phyloP scores from a whole-genome alignment of 2,329 filamentous ascomycete species.

The Ophiostoma perfectum region DNA sequence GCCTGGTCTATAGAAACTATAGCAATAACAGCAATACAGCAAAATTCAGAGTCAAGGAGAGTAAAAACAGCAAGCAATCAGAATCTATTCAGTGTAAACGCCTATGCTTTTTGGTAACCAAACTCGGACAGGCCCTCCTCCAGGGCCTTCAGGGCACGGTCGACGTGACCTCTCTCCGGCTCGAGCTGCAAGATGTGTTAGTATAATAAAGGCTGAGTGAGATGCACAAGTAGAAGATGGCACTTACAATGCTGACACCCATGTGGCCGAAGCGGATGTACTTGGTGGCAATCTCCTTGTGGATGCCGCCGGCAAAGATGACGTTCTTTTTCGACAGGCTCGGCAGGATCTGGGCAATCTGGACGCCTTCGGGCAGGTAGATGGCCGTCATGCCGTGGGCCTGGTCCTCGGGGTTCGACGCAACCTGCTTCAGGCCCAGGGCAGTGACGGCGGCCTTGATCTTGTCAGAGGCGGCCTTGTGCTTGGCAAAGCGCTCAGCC shows the following conservation, averaged over 20 bases:
- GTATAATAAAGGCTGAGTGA: not conserved
- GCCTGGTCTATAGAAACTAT: too few species aligned
- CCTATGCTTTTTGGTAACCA: slow-evolving; percentile 52
- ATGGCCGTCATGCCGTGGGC: slow-evolving; percentile 98
- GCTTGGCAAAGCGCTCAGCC: slow-evolving; percentile 74
- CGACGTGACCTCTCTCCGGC: slow-evolving; percentile 70
- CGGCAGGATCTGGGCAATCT: slow-evolving; percentile 76
- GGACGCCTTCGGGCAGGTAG: slow-evolving; percentile 80
- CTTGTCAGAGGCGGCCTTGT: slow-evolving; percentile 72
- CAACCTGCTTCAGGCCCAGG: slow-evolving; percentile 77
- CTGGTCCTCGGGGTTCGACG: slow-evolving; percentile 79
- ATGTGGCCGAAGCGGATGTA: slow-evolving; percentile 98
- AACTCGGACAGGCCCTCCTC: slow-evolving; percentile 69
- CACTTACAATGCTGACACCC: slow-evolving; percentile 78
- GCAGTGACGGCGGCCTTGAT: slow-evolving; percentile 79
- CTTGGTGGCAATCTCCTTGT: slow-evolving; percentile 89
- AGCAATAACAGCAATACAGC: not conserved
- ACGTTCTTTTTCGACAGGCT: slow-evolving; percentile 81
- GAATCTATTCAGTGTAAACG: not conserved
- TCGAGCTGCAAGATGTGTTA: slow-evolving; percentile 51
- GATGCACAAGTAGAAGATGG: not conserved
- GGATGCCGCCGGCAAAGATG: slow-evolving; percentile 89
- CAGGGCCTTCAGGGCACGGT: slow-evolving; percentile 74
- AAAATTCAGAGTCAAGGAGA: not conserved
- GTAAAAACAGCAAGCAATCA: too few species aligned